Evolutionary conservation across 2,329 filamentous ascomycete species (phyloP).

Genomic region (Fonsecaea monophora): DNA sequence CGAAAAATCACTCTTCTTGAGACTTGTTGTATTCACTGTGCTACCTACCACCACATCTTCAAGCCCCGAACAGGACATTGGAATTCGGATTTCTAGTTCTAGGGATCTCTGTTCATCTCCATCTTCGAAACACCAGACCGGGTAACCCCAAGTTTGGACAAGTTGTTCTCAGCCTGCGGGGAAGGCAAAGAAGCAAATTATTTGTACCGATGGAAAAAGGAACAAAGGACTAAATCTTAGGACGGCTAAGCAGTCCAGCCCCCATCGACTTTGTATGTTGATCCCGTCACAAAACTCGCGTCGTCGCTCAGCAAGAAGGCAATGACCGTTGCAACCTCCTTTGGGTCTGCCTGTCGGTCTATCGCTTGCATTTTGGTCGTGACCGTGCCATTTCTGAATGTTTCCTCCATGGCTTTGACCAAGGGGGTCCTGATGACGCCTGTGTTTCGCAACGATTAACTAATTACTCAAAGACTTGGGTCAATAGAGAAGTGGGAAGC

Average conservation of each 20-base stretch:
- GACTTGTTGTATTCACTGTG: no score
- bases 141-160: no score
- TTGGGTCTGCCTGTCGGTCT: constrained; percentile 43
- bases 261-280: constrained; percentile 56
- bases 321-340: constrained; percentile 53
- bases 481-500: not conserved
- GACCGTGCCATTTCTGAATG: not conserved
- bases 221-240: not conserved
- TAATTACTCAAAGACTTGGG: not conserved
- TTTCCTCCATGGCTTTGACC: constrained; percentile 1
- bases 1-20: no score
- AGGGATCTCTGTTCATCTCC: no score
- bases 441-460: not conserved
- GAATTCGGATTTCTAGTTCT: no score
- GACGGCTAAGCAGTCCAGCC: constrained; percentile 46
- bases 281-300: constrained; percentile 55
- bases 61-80: no score
- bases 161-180: not conserved
- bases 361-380: constrained; percentile 34
- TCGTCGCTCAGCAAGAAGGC: constrained; percentile 57
- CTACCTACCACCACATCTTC: no score
- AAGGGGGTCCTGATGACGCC: constrained; percentile 20
- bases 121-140: no score
- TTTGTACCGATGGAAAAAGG: no score
- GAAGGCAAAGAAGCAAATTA: not conserved